Conservation (phyloP, 2,329 filamentous ascomycete species). For the Fusarium sp. region DNA sequence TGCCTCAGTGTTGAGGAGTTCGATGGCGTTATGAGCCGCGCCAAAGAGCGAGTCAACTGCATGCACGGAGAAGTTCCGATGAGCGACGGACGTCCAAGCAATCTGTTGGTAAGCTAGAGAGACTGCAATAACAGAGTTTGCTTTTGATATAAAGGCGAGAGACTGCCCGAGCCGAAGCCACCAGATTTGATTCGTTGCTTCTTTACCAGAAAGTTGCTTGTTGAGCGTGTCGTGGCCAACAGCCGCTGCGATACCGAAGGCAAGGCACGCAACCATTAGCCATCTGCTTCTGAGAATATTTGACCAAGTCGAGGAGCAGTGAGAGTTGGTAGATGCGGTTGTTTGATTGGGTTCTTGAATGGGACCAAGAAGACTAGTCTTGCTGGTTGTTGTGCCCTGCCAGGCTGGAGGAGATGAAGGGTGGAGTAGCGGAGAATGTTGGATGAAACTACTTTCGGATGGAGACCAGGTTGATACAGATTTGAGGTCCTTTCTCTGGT, state of each 20-base stretch:
- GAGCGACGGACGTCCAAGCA: neutral
- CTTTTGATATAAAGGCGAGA: neutral
- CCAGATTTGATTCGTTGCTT: constrained; percentile 7
- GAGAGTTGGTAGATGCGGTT: accelerated
- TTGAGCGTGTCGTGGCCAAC: constrained; percentile 5
- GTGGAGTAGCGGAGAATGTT: neutral
- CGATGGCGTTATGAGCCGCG: constrained; percentile 3
- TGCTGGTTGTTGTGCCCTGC: neutral
- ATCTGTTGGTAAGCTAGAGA: neutral
- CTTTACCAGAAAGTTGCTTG: neutral
- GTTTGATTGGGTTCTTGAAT: neutral
- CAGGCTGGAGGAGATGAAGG: neutral
- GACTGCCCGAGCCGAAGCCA: constrained; percentile 3
- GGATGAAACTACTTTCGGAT: neutral
- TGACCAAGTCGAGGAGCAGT: neutral
- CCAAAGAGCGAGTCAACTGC: constrained; percentile 28
- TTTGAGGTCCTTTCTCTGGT: neutral
- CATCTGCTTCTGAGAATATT: neutral
- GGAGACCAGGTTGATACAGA: neutral
- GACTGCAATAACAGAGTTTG: neutral
- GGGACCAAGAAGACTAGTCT: neutral
- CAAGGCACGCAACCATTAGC: neutral
- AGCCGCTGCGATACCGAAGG: neutral
- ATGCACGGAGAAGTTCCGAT: neutral
- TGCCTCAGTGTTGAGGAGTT: constrained; percentile 21